These are phyloP conservation scores for Dryas alaskensis DNA, from an alignment of 306 rosid genomes.

Conservation along the genomic window DNA sequence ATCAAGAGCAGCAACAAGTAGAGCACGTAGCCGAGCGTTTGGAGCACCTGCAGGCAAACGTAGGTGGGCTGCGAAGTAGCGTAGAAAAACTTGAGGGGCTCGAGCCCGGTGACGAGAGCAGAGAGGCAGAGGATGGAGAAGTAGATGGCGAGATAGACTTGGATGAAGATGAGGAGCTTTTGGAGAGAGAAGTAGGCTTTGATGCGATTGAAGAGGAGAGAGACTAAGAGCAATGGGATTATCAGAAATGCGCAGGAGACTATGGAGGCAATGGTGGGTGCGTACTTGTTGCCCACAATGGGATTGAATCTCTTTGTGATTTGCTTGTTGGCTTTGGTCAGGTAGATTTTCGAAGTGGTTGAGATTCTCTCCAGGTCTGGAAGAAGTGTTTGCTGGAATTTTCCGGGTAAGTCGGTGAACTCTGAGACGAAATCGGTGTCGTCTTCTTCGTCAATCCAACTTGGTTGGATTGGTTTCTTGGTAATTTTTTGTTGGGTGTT, in stretches of 20 bases:
- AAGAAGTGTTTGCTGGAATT: constrained; percentile 56
- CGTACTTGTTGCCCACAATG: constrained; percentile 77
- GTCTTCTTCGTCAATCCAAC: constrained; percentile 51
- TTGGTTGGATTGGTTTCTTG: constrained; percentile 39
- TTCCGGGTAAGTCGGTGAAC: constrained; percentile 56
- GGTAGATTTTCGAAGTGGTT: constrained; percentile 61
- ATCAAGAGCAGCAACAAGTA: constrained; percentile 65
- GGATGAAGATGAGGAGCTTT: constrained; percentile 83
- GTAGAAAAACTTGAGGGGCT: constrained; percentile 83
- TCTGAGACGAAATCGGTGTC: constrained; percentile 61
- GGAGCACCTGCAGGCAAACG: constrained; percentile 65
- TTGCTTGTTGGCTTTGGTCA: constrained; percentile 66
- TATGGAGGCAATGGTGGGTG: constrained; percentile 63
- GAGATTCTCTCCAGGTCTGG: constrained; percentile 87
- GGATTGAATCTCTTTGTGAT: constrained; percentile 77
- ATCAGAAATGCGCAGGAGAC: constrained; percentile 60
- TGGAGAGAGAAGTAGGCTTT: constrained; percentile 93
- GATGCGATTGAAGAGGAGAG: constrained; percentile 70
- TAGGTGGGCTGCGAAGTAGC: constrained; percentile 78
- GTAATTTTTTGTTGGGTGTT: constrained; percentile 31
- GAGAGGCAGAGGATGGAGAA: constrained; percentile 72
- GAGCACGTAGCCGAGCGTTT: constrained; percentile 72
- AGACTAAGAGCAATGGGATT: constrained; percentile 67
- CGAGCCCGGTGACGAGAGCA: constrained; percentile 61
- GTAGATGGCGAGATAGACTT: constrained; percentile 80